Percentiles rank a stretch among this genome's conserved stretches.
phyloP scores from a whole-genome alignment of 306 rosid species.

The Corylus americana region DNA sequence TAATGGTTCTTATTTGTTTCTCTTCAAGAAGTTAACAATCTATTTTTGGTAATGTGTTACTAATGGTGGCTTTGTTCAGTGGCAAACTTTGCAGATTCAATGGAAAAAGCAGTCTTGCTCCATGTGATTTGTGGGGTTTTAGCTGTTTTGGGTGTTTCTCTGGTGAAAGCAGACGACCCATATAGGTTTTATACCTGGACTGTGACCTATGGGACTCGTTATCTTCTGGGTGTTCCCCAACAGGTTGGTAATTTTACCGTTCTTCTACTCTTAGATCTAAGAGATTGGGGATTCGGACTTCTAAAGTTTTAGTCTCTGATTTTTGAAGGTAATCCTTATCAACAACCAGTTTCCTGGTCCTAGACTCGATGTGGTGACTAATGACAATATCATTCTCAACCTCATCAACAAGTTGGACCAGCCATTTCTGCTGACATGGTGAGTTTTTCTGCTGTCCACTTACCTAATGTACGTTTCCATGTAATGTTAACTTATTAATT shows the following conservation, averaged over 20 bases:
- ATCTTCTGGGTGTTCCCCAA: conserved; percentile 79
- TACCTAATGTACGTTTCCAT: background rate
- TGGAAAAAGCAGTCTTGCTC: conserved; percentile 50
- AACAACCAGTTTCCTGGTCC: conserved; percentile 99
- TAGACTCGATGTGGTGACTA: conserved; percentile 79
- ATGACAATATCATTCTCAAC: conserved; percentile 83
- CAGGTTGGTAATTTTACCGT: conserved; percentile 54
- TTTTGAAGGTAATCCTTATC: conserved; percentile 78
- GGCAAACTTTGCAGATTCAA: conserved; percentile 40
- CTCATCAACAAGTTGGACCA: conserved; percentile 89
- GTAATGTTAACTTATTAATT: background rate
- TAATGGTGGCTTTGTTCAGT: conserved; percentile 5
- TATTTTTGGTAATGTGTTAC: background rate
- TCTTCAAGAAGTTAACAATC: conserved; percentile 11
- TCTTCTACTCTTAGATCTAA: conserved; percentile 35
- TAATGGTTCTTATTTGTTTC: conserved; percentile 18
- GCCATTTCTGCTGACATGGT: conserved; percentile 88
- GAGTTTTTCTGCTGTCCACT: conserved; percentile 25
- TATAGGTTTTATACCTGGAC: conserved; percentile 82
- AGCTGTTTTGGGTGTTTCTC: conserved; percentile 40
- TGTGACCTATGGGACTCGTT: conserved; percentile 80
- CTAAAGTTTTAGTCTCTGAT: conserved; percentile 34
- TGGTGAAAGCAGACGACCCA: conserved; percentile 77
- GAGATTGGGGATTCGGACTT: conserved; percentile 8
- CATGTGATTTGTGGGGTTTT: conserved; percentile 42